Percentiles rank a stretch among this genome's conserved stretches.
Conservation (phyloP, 176 grass and related monocot species). For the Ensete ventricosum region DNA sequence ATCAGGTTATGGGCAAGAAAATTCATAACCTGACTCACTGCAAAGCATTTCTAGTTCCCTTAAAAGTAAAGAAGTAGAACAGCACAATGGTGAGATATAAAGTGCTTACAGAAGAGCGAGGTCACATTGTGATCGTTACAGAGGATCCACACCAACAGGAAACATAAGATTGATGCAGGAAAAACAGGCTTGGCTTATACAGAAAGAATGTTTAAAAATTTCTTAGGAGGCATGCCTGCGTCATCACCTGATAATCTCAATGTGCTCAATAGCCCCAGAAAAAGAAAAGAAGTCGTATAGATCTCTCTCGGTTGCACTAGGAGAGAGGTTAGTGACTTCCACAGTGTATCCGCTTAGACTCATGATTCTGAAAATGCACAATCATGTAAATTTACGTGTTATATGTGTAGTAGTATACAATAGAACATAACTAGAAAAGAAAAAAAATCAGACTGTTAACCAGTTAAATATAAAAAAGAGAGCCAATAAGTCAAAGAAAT, state of each 20-base stretch:
- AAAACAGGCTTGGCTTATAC: not conserved
- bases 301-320: constrained; percentile 54
- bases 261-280: constrained; percentile 86
- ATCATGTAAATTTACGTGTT: not conserved
- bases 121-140: too few relatives aligned
- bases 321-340: constrained; percentile 83
- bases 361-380: constrained; percentile 52
- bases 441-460: too few relatives aligned
- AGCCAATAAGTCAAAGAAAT: too few relatives aligned
- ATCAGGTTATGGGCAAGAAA: too few relatives aligned
- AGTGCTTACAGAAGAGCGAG: too few relatives aligned
- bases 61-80: too few relatives aligned
- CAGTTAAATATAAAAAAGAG: too few relatives aligned
- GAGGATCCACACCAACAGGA: too few relatives aligned
- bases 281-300: constrained; percentile 93
- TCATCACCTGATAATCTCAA: constrained; percentile 81
- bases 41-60: too few relatives aligned
- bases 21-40: too few relatives aligned
- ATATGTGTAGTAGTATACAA: not conserved
- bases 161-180: not conserved
- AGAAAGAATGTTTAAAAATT: not conserved
- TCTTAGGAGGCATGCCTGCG: not conserved
- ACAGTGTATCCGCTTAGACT: constrained; percentile 57
- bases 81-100: too few relatives aligned
- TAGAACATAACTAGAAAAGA: too few relatives aligned